Conservation (phyloP, 129 eudicot species). For the Lonicera japonica region DNA sequence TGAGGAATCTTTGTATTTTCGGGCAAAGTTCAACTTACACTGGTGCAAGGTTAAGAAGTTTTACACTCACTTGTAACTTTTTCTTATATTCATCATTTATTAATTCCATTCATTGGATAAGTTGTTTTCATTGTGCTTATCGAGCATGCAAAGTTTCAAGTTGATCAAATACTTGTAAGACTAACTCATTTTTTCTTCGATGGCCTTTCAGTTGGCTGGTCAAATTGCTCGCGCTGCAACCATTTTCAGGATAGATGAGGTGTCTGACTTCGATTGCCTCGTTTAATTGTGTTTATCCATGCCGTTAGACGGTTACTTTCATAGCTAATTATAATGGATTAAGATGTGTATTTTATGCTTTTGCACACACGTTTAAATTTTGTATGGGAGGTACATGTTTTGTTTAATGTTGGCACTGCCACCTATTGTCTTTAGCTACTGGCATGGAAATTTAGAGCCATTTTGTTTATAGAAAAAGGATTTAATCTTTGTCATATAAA, state of each 20-base stretch:
- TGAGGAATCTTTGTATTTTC: background rate
- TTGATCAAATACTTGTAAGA: too few relatives aligned
- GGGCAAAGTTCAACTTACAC: background rate
- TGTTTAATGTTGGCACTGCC: background rate
- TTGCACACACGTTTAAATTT: too few relatives aligned
- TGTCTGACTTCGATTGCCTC: background rate
- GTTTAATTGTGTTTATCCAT: background rate
- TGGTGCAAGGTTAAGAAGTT: too few relatives aligned
- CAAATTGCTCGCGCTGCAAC: conserved; percentile 97
- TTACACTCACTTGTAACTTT: too few relatives aligned
- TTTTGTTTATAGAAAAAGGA: conserved; percentile 6
- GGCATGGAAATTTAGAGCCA: conserved; percentile 1
- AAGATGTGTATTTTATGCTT: too few relatives aligned
- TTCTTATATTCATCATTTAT: too few relatives aligned
- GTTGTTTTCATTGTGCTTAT: too few relatives aligned
- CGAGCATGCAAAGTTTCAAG: too few relatives aligned
- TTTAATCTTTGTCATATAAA: conserved; percentile 5
- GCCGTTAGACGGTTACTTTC: background rate
- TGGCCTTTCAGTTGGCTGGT: conserved; percentile 61
- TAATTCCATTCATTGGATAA: too few relatives aligned
- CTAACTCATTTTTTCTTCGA: too few relatives aligned
- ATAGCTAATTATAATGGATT: too few relatives aligned
- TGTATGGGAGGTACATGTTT: background rate
- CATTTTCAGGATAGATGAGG: conserved; percentile 90
- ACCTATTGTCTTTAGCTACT: background rate